Percentiles rank a stretch among this genome's conserved stretches.
phyloP scores from a whole-genome alignment of 805 yeast genomes.

The Vanderwaltozyma verrucispora region DNA sequence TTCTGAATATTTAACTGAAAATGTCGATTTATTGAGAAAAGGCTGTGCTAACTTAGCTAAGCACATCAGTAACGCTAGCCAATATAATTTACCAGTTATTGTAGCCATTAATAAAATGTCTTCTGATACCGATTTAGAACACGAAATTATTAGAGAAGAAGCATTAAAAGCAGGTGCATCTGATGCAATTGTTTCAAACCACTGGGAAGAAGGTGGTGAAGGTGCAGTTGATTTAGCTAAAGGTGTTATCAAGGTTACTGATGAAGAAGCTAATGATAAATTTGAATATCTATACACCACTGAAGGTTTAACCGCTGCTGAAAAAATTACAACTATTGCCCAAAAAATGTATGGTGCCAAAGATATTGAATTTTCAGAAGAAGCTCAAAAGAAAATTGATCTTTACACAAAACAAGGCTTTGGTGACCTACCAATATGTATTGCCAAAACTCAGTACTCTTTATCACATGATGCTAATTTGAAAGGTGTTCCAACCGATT shows the following conservation, averaged over 20 bases:
- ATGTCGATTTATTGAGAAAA: conserved; percentile 52
- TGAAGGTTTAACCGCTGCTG: conserved; percentile 49
- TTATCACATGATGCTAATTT: conserved; percentile 71
- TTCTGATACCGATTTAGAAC: conserved; percentile 60
- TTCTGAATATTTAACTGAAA: conserved; percentile 59
- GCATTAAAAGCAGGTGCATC: conserved; percentile 69
- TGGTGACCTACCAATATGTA: conserved; percentile 68
- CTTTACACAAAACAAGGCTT: conserved; percentile 65
- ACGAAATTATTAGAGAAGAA: conserved; percentile 54
- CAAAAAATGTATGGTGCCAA: conserved; percentile 71
- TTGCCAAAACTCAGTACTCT: conserved; percentile 81
- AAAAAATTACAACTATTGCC: conserved; percentile 57
- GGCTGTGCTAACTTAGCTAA: conserved; percentile 72
- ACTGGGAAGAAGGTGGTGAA: conserved; percentile 79
- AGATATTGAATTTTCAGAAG: conserved; percentile 56
- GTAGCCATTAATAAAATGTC: conserved; percentile 77
- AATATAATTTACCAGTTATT: conserved; percentile 68
- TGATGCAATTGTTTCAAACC: conserved; percentile 73
- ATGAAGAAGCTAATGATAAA: conserved; percentile 32
- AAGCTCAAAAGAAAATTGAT: conserved; percentile 60
- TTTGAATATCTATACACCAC: conserved; percentile 51
- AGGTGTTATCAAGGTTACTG: conserved; percentile 55
- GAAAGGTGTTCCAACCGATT: conserved; percentile 77
- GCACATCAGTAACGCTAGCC: conserved; percentile 62
- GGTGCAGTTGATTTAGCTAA: conserved; percentile 70